Conservation (phyloP, 2,329 filamentous ascomycete genomes). For the Ophiostoma novo-ulmi region DNA sequence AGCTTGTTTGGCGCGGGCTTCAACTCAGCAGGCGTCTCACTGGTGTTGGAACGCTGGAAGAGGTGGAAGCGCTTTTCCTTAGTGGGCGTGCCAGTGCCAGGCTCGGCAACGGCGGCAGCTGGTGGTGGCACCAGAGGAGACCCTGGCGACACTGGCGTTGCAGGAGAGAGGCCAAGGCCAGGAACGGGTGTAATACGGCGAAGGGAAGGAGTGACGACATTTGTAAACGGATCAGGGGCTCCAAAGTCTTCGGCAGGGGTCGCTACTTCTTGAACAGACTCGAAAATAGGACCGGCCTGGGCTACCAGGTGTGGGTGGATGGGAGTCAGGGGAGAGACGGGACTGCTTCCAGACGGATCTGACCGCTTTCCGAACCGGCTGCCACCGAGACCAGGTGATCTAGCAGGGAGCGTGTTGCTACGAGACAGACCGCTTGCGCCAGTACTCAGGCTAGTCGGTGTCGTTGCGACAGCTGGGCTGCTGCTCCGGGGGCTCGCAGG, state of each 20-base stretch:
- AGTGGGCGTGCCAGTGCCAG: conserved; percentile 44
- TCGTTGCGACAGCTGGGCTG: conserved; percentile 51
- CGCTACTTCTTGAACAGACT: conserved; percentile 37
- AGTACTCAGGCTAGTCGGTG: conserved; percentile 40
- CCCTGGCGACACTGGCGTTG: conserved; percentile 25
- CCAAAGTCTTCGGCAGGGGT: not conserved
- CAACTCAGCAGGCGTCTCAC: conserved; percentile 52
- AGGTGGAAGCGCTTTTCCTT: conserved; percentile 66
- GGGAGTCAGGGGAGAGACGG: conserved; percentile 34
- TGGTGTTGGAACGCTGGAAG: conserved; percentile 63
- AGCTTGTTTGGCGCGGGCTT: conserved; percentile 77
- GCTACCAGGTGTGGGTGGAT: conserved; percentile 43
- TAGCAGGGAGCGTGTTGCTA: conserved; percentile 90
- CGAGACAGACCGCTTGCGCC: conserved; percentile 46
- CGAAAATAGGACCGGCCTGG: conserved; percentile 42
- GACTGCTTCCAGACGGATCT: conserved; percentile 32
- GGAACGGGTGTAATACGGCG: conserved; percentile 12
- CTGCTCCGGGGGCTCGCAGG: conserved; percentile 64
- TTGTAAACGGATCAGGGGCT: conserved; percentile 14
- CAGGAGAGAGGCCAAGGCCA: conserved; percentile 19
- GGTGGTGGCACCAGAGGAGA: conserved; percentile 23
- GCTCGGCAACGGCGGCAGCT: conserved; percentile 14
- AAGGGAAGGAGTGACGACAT: not conserved
- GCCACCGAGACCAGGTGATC: conserved; percentile 66
- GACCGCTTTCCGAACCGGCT: conserved; percentile 54